Base-by-base conservation (phyloP, 1,284 basidiomycete genomes). In the Ustilago tritici region DNA sequence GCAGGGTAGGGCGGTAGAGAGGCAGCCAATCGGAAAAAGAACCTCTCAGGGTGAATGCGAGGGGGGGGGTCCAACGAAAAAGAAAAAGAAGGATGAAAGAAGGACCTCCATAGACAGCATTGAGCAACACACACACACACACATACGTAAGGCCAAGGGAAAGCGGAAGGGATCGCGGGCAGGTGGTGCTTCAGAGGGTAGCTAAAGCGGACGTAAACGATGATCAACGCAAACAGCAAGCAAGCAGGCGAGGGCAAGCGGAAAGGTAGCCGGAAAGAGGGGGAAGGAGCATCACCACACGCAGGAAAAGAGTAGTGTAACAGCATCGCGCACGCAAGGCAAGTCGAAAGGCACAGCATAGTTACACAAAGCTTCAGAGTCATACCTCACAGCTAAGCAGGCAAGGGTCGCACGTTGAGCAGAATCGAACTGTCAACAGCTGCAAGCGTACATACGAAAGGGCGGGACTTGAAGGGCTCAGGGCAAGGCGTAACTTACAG, bases 201-300 rank as follows among this genome's bases (percentile, higher is more conserved):
- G 63, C 55, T 40, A 35, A 43, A 53, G 46, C 53, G 56, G 64
- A 61, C 43, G 70, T 61, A 43, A 38, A 63, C 64, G 61, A 59
- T 56, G 64, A 72, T 72, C 64, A 72, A 52, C 63, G 32, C 35
- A 4, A 31, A 54, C 62, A 70, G 68, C 70, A 72, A 61, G 70
- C 70, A 72, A 72, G 52, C 34, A 54, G 36, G 14, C 19, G 46
- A 47, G 23, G 43, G 10, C 43, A 46, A 46, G 43, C 43, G 43
- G 19, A 46, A 19, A 52, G 50, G 34, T 23, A 57, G 32, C 34
- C 54, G 54, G 23, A 35, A 56, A 38, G 38, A 38, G 55, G n/a
- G 40, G 40, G 55, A 23, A 28, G 9, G 56, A 57, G 56, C 41
- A 60, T 59, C 65, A 61, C 55, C 54, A 67, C 65, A 52, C 54